phyloP scores from a whole-genome alignment of 441 rosid genomes.

The Isatis lusitanica region DNA sequence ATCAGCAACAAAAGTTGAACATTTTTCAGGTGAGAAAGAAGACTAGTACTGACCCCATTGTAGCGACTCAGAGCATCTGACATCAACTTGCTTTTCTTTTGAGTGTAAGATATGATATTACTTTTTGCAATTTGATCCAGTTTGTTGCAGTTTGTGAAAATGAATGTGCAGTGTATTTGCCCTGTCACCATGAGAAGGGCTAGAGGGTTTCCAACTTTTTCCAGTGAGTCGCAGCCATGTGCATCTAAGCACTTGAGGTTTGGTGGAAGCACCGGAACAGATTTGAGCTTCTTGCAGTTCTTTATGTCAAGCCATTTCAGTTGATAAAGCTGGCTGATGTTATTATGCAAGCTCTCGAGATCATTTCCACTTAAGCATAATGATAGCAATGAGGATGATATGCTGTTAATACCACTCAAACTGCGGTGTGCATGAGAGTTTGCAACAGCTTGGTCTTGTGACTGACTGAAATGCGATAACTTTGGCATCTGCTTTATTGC shows the following conservation, averaged over 20 bases:
- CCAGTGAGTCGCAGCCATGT: background rate
- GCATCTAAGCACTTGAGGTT: background rate
- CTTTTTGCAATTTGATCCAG: background rate
- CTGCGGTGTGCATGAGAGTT: background rate
- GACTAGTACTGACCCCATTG: background rate
- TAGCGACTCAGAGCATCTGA: background rate
- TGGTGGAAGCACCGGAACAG: conserved; percentile 26
- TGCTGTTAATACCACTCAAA: background rate
- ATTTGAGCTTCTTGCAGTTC: conserved; percentile 8
- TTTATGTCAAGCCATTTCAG: conserved; percentile 3
- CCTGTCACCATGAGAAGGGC: background rate
- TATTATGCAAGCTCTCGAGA: background rate
- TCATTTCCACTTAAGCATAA: conserved; percentile 3
- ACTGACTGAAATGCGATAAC: background rate
- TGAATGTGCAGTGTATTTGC: background rate
- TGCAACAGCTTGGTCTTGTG: background rate
- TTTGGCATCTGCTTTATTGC: background rate
- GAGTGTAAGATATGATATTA: background rate
- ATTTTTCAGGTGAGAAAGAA: background rate
- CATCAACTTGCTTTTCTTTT: background rate
- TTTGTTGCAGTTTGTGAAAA: background rate
- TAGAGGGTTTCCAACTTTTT: background rate
- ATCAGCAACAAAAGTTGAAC: too few relatives aligned
- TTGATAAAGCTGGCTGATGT: conserved; percentile 2
- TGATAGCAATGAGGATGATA: background rate